phyloP scores from a whole-genome alignment of 2,329 filamentous ascomycete species.

The Aspergillus sp. region DNA sequence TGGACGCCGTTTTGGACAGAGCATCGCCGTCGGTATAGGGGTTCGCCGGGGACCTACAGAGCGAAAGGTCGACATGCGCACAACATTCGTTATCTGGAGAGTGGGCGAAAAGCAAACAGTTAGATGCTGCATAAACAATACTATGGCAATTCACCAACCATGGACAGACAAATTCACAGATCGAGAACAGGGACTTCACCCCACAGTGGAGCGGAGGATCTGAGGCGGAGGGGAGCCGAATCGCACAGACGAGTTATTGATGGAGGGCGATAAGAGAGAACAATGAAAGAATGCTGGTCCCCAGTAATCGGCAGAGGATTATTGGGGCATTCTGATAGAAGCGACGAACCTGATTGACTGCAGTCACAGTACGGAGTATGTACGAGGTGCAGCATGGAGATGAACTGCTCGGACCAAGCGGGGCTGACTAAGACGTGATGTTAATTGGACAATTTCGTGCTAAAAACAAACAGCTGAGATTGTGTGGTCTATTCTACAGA shows the following conservation, averaged over 20 bases:
- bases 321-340: no score
- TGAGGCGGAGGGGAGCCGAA: background rate
- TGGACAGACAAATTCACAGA: background rate
- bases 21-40: conserved; percentile 2
- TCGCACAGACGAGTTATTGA: background rate
- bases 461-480: no score
- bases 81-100: background rate
- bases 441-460: no score
- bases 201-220: background rate
- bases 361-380: no score
- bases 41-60: background rate
- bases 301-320: no score
- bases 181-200: background rate
- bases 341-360: no score
- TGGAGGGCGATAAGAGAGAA: background rate
- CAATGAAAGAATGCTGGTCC: no score
- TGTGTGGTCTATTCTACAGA: no score
- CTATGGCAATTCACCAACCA: background rate
- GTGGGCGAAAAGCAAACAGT: background rate
- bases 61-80: background rate
- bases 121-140: background rate
- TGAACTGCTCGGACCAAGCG: no score
- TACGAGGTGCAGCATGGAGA: no score
- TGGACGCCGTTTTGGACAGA: background rate
- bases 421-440: no score